A percentile compares a stretch with the other conserved stretches of the same genome.
These are phyloP conservation scores for Udeniomyces megalosporus DNA, from an alignment of 768 basidiomycete genomes.

Conservation along the genomic window DNA sequence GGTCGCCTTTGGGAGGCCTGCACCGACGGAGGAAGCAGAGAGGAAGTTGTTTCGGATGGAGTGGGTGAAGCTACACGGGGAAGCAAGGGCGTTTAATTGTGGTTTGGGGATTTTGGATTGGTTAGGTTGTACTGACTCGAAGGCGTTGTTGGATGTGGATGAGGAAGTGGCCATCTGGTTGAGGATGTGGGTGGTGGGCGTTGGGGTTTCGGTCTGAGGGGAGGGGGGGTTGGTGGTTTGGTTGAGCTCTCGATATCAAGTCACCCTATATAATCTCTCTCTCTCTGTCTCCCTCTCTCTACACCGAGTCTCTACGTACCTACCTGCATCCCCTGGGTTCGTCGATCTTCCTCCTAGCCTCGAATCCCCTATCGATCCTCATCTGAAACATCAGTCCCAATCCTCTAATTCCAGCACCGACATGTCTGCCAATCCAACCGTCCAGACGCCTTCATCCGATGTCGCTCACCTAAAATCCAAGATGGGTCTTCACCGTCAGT, in stretches of 20 bases:
- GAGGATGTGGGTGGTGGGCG: neutral
- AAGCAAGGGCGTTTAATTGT: too few species aligned
- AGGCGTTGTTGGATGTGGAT: neutral
- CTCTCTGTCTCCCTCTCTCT: neutral
- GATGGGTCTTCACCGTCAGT: slow-evolving; percentile 13
- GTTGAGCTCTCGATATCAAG: neutral
- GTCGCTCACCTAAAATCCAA: slow-evolving; percentile 4
- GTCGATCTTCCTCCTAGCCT: too few species aligned
- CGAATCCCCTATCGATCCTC: too few species aligned
- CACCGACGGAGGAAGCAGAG: neutral
- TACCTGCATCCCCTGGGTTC: too few species aligned
- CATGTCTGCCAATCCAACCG: slow-evolving; percentile 1
- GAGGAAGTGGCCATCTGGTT: neutral
- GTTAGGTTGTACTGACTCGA: neutral
- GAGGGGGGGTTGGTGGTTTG: neutral
- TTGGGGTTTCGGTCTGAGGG: neutral
- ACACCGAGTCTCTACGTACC: too few species aligned
- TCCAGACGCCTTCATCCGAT: neutral
- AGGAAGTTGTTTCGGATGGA: slow-evolving; percentile 26
- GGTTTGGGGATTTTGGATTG: slow-evolving; percentile 22
- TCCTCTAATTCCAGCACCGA: neutral
- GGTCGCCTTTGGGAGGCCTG: slow-evolving; percentile 27
- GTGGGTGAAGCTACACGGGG: slow-evolving; percentile 24
- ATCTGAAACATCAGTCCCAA: neutral
- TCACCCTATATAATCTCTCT: neutral